These are phyloP conservation scores for Neoboletus magnificus DNA, from an alignment of 768 basidiomycete genomes.

Conservation along the genomic window DNA sequence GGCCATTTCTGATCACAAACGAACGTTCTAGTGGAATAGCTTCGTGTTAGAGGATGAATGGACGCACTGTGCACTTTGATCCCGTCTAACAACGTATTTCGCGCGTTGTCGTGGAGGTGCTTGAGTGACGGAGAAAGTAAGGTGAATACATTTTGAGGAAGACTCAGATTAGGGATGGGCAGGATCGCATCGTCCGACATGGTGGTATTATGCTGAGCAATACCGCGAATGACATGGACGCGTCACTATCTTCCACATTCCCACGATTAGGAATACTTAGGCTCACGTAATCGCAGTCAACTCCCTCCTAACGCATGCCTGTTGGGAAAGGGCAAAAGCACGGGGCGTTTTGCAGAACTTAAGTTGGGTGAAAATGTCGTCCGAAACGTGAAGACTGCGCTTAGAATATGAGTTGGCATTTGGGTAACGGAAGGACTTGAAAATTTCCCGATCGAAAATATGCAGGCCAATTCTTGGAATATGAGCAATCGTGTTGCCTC, in stretches of 20 bases:
- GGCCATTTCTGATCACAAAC: constrained; percentile 66
- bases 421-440: too few relatives aligned
- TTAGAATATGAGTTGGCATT: too few relatives aligned
- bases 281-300: too few relatives aligned
- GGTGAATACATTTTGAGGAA: constrained; percentile 77
- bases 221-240: constrained; percentile 4
- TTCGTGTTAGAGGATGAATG: background rate
- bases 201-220: background rate
- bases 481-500: too few relatives aligned
- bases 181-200: constrained; percentile 87
- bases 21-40: background rate
- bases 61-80: constrained; percentile 65
- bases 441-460: too few relatives aligned
- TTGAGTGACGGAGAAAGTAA: constrained; percentile 60
- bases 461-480: too few relatives aligned
- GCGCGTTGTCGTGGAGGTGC: constrained; percentile 65
- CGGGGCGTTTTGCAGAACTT: too few relatives aligned
- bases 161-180: constrained; percentile 81
- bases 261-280: constrained; percentile 1
- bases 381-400: too few relatives aligned
- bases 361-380: too few relatives aligned
- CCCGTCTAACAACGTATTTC: constrained; percentile 61
- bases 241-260: constrained; percentile 15
- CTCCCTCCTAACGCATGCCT: too few relatives aligned
- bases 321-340: too few relatives aligned